These are phyloP conservation scores for Lagenaria siceraria DNA, from an alignment of 306 rosid species.

Conservation along the genomic window DNA sequence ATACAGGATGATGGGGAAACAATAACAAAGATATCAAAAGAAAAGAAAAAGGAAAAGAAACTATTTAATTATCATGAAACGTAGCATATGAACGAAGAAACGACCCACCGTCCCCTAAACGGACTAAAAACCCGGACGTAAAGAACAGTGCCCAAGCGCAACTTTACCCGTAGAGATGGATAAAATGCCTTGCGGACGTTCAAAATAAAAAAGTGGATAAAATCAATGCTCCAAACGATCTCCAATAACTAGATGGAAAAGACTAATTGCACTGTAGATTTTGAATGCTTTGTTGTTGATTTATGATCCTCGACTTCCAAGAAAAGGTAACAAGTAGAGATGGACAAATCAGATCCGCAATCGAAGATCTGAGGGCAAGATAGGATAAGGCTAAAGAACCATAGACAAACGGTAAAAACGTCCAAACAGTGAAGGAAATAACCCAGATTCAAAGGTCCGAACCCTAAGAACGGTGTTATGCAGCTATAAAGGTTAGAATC, in stretches of 20 bases:
- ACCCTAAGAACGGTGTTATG: background rate
- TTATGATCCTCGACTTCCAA: background rate
- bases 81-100: background rate
- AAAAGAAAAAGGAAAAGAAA: too few relatives aligned
- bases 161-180: background rate
- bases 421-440: background rate
- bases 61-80: too few relatives aligned
- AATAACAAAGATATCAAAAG: background rate
- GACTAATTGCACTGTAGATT: background rate
- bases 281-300: background rate
- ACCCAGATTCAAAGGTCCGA: background rate
- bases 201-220: background rate
- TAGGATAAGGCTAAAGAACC: slow-evolving; percentile 17
- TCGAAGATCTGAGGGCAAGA: slow-evolving; percentile 12
- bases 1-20: background rate
- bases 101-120: background rate
- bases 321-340: background rate
- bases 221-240: background rate
- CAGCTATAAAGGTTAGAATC: background rate
- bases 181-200: background rate
- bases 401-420: background rate
- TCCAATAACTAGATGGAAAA: background rate
- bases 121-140: background rate
- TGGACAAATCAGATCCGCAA: slow-evolving; percentile 6
- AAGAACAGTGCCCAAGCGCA: background rate